Evolutionary conservation across 495 filamentous ascomycete genomes (phyloP), one percentile per base, ranked within the genome.

Genomic region (Lasiosphaeria miniovina): DNA sequence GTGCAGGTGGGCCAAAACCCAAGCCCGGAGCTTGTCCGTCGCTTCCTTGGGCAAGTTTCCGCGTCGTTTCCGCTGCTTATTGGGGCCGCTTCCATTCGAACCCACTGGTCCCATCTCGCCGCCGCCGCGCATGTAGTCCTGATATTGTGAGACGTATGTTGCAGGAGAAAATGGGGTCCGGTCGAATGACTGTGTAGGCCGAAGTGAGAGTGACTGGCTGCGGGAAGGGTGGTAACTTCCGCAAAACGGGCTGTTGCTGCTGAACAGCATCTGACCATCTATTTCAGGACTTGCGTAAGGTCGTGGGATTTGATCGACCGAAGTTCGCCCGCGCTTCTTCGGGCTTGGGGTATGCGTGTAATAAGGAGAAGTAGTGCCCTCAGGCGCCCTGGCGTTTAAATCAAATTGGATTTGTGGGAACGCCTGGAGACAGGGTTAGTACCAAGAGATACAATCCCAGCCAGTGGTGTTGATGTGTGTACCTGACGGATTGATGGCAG

Each of bases 11-110:
- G 81, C 84, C 68, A 59, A 94, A 90, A n/a, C n/a, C 91, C 91
- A 96, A 12, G 80, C 75, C n/a, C 88, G 84, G 43, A 96, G 79
- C 55, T 87, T 86, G 71, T 90, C 88, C 0, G 91, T 96, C 0
- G 90, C 88, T 8, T 90, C 86, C 70, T 94, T 95, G 17, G 91
- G 91, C 14, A 96, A 74, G 64, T 96, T 96, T 3, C 91, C 91
- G 46, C 91, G 70, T 5, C 80, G 62, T 58, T 76, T 85, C 53
- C 91, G 76, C 50, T 83, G 81, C 71, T 84, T 90, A 35, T 73
- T 68, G n/a, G 24, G 24, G 24, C 24, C 24, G 24, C 80, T 78
- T 14, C 68, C 68, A 31, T 69, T 71, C 65, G 58, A 54, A 34
- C 54, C 66, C 51, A 68, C 64, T 6, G 43, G 54, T 24, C 68